These are phyloP conservation scores for Diaporthe citri DNA, from an alignment of 2,329 filamentous ascomycete species.

Conservation along the genomic window DNA sequence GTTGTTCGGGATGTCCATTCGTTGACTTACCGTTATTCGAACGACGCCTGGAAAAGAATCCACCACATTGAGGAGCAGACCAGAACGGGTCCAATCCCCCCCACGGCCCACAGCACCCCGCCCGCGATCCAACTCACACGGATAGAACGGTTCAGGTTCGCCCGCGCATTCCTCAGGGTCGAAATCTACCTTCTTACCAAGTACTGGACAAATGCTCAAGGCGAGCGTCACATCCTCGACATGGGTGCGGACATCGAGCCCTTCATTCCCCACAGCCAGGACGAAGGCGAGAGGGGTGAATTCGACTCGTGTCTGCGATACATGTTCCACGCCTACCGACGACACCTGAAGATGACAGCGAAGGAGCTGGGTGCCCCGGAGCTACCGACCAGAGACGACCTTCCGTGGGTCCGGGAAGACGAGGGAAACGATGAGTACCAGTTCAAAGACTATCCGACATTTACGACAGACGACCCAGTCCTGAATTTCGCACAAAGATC, in stretches of 20 bases:
- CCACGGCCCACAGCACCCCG: not conserved
- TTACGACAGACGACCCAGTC: not conserved
- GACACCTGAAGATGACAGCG: not conserved
- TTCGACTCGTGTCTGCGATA: constrained; percentile 28
- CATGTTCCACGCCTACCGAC: constrained; percentile 17
- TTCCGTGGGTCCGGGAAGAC: not conserved
- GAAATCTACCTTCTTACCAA: constrained; percentile 24
- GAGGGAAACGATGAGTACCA: not conserved
- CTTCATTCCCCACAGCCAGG: not conserved
- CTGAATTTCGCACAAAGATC: not conserved
- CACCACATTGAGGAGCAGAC: not conserved
- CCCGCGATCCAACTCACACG: not conserved
- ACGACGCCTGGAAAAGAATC: not conserved
- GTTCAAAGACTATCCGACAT: not conserved
- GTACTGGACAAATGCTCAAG: not conserved
- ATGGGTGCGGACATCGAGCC: not conserved
- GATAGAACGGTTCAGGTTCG: not conserved
- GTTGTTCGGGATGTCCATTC: not conserved
- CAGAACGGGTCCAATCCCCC: not conserved
- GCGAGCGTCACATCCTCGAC: not conserved
- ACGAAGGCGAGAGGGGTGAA: fast-evolving
- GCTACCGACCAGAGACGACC: not conserved
- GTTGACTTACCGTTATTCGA: constrained; percentile 12
- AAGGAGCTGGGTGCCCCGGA: not conserved
- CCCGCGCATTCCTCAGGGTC: not conserved